These are phyloP conservation scores for Fagopyrum homotropicum DNA, from an alignment of 148 eudicot genomes.

Conservation along the genomic window DNA sequence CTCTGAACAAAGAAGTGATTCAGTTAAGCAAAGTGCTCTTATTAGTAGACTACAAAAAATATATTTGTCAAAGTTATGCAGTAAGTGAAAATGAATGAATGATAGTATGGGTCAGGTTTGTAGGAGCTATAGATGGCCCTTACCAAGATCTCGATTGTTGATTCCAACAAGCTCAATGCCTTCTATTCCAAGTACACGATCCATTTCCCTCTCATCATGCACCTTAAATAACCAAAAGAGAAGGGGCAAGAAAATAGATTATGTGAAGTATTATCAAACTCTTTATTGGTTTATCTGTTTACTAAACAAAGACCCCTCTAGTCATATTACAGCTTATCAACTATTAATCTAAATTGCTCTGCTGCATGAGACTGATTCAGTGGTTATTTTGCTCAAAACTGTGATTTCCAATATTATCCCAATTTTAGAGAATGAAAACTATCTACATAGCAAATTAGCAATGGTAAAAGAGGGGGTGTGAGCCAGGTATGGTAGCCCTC, in stretches of 20 bases:
- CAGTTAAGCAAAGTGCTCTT: neutral
- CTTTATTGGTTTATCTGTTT: neutral
- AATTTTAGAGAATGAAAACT: neutral
- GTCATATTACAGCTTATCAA: neutral
- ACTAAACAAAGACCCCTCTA: neutral
- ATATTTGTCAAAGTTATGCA: neutral
- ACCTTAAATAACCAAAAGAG: constrained; percentile 33
- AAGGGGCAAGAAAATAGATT: neutral
- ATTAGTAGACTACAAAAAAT: neutral
- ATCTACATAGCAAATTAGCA: neutral
- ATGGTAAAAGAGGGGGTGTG: neutral
- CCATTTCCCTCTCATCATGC: constrained; percentile 91
- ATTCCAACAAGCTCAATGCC: constrained; percentile 86
- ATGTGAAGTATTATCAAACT: neutral
- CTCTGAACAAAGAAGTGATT: constrained; percentile 28
- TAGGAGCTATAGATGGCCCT: constrained; percentile 8
- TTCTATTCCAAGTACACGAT: constrained; percentile 76
- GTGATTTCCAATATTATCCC: neutral
- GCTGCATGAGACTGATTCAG: neutral
- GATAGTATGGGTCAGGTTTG: neutral
- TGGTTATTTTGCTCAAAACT: neutral
- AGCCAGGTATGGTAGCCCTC: neutral
- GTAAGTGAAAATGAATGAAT: neutral
- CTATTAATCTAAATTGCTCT: neutral
- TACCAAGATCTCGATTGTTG: constrained; percentile 93